Evolutionary conservation across 202 grass and related monocot species (phyloP).

Genomic region (Brachypodium distachyon): DNA sequence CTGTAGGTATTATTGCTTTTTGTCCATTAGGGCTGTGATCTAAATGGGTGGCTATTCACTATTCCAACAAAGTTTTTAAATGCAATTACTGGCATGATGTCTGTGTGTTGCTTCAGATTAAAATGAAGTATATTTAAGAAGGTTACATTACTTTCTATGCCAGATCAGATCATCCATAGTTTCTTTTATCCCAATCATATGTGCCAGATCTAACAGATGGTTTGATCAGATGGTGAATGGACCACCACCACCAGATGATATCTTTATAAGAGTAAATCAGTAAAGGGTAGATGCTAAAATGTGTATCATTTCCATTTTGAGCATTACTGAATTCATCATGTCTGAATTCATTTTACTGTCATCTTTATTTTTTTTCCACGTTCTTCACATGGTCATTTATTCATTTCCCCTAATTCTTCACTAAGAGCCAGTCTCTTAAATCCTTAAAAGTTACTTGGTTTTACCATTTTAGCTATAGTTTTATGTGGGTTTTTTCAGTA

Average conservation of each 20-base stretch:
- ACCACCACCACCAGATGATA: too few species aligned
- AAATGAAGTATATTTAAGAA: too few species aligned
- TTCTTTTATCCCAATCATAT: too few species aligned
- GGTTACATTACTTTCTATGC: too few species aligned
- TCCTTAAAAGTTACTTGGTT: background rate
- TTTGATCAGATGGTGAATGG: too few species aligned
- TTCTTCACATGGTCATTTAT: background rate
- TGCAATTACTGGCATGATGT: too few species aligned
- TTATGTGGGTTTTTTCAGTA: constrained; percentile 25
- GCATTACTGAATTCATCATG: background rate
- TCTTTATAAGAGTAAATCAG: too few species aligned
- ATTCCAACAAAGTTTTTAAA: background rate
- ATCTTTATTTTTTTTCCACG: background rate
- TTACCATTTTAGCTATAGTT: background rate
- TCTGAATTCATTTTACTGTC: background rate
- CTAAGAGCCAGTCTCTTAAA: background rate
- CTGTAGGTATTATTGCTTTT: background rate
- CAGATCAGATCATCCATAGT: too few species aligned
- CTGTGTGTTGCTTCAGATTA: too few species aligned
- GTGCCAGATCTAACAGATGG: too few species aligned
- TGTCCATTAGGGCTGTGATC: background rate
- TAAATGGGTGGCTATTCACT: background rate
- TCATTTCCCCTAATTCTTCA: background rate
- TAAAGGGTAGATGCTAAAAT: background rate
- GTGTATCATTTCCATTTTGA: background rate